Conservation (phyloP, 2,329 filamentous ascomycete species). For the Tolypocladium amazonense region DNA sequence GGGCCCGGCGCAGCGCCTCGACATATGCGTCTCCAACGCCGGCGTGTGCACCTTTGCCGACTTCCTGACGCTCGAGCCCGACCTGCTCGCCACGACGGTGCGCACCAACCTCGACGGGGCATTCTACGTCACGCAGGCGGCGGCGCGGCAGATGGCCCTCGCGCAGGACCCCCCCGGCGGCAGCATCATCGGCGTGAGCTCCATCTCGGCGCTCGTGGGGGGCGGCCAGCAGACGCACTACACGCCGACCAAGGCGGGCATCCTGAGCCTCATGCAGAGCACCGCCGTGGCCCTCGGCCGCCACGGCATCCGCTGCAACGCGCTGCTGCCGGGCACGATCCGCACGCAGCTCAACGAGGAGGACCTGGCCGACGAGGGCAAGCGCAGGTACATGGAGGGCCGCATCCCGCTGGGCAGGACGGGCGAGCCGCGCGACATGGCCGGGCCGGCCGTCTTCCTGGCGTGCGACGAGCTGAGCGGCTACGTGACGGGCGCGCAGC, state of each 20-base stretch:
- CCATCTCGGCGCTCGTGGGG: slow-evolving; percentile 66
- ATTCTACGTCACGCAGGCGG: slow-evolving; percentile 82
- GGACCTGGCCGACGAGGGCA: slow-evolving; percentile 63
- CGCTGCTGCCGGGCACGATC: slow-evolving; percentile 73
- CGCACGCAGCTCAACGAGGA: slow-evolving; percentile 76
- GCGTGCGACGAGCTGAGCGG: slow-evolving; percentile 68
- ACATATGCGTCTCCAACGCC: slow-evolving; percentile 81
- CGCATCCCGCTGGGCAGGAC: slow-evolving; percentile 69
- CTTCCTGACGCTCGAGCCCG: slow-evolving; percentile 63
- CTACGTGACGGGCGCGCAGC: slow-evolving; percentile 73
- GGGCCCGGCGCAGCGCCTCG: slow-evolving; percentile 47
- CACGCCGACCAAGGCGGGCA: slow-evolving; percentile 78
- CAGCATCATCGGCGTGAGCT: slow-evolving; percentile 67
- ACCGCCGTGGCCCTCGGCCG: slow-evolving; percentile 68
- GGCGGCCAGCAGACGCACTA: slow-evolving; percentile 75
- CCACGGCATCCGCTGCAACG: slow-evolving; percentile 72
- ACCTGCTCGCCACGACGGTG: slow-evolving; percentile 62
- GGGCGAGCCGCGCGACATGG: slow-evolving; percentile 64
- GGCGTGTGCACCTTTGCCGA: slow-evolving; percentile 83
- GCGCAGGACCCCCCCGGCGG: slow-evolving; percentile 55
- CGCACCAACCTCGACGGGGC: slow-evolving; percentile 76
- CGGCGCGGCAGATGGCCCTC: slow-evolving; percentile 69
- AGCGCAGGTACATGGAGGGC: slow-evolving; percentile 69
- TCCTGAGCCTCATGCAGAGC: slow-evolving; percentile 74
- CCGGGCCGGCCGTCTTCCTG: slow-evolving; percentile 76